Percentiles rank a stretch among this genome's conserved stretches.
phyloP scores from a whole-genome alignment of 2,329 filamentous ascomycete species.

The Dothideomycetes sp. region DNA sequence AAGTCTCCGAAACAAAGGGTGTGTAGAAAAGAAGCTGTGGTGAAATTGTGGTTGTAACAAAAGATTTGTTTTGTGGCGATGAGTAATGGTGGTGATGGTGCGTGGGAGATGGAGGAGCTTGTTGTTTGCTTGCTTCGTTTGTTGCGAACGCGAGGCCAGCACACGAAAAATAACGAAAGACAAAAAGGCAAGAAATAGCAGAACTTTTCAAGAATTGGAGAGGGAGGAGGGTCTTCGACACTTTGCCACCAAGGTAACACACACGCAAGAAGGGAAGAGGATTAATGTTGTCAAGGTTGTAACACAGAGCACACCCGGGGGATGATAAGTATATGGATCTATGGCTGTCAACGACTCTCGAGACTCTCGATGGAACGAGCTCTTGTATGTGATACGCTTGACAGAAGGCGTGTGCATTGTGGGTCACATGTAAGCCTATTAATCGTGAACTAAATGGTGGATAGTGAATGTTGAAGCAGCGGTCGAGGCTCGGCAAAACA shows the following conservation, averaged over 20 bases:
- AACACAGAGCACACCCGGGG: no score
- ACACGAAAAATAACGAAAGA: no score
- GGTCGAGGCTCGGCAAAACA: slow-evolving; percentile 5
- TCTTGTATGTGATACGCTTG: slow-evolving; percentile 5
- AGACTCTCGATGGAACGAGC: no score
- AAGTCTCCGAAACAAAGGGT: not conserved
- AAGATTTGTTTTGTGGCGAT: no score
- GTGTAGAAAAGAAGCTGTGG: not conserved
- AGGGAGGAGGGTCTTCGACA: slow-evolving; percentile 1
- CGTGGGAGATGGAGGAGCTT: not conserved
- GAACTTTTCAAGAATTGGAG: not conserved
- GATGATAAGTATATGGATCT: no score
- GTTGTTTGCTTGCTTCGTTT: slow-evolving; percentile 7
- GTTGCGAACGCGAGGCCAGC: slow-evolving; percentile 4
- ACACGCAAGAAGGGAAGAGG: no score
- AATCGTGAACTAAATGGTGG: not conserved
- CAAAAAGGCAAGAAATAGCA: slow-evolving; percentile 7
- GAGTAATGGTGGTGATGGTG: slow-evolving; percentile 7
- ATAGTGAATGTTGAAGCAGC: no score
- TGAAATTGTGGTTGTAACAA: not conserved
- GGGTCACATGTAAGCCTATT: not conserved
- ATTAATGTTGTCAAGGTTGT: no score
- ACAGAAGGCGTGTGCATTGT: not conserved
- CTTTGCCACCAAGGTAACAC: no score
- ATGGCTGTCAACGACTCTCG: no score